Evolutionary conservation across 768 basidiomycete genomes (phyloP), one percentile per base, ranked within the genome.

Genomic region (Asterophora parasitica): DNA sequence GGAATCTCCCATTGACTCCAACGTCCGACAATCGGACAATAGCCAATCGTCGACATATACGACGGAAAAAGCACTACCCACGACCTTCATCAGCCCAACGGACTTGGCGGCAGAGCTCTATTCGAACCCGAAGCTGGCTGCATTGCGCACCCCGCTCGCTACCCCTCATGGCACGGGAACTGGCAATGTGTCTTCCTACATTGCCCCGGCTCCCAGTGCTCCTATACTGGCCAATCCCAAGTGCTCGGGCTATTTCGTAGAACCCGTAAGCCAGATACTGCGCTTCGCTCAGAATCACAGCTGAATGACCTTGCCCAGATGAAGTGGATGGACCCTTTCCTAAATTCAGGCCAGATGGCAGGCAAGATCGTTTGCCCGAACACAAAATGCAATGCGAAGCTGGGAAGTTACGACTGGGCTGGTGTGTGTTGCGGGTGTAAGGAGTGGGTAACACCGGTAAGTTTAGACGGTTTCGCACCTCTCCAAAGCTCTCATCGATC

Each of bases 361-460:
- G 96, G 96, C 13, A 96, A 93, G 74, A 88, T 99, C 55, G 50
- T 78, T 0, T 99, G 96, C 58, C 96, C 96, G 3, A 95, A 94
- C 65, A 77, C 83, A 58, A 92, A 89, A 59, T 99, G 96, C 58
- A 76, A 77, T 2, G 83, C 80, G 19, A 99, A 99, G 69, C 74
- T 99, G 13, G 96, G 96, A 2, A 96, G 90, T 63, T 98, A 84
- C 57, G 93, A 96, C 62, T 99, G 96, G 96, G 92, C 93, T 4
- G 95, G 95, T 0, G 82, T 90, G 23, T 80, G 84, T 58, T 95
- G 93, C 61, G 86, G 89, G 17, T 97, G 93, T 61, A 88, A 85
- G 57, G 81, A 83, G 59, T 97, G 93, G 93, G 88, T 95, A 20
- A 85, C 83, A 7, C 93, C 93, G 36, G 92, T 93, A 56, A 60